phyloP scores from a whole-genome alignment of 2,329 filamentous ascomycete species.

The Xylariaceae sp. region DNA sequence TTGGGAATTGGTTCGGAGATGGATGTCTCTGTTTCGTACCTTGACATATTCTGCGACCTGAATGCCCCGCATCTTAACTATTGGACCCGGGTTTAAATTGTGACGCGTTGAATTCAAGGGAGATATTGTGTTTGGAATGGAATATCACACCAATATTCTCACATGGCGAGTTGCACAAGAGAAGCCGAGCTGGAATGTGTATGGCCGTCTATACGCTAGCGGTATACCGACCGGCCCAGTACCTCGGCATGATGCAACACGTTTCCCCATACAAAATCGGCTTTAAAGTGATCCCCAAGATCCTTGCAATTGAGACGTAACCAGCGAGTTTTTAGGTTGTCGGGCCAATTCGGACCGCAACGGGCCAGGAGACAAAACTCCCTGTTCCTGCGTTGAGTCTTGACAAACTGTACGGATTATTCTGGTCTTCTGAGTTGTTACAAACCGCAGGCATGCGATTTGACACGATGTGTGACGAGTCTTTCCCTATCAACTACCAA shows the following conservation, averaged over 20 bases:
- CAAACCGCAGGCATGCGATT: no score
- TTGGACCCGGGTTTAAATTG: neutral
- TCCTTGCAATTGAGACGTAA: no score
- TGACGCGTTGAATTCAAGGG: neutral
- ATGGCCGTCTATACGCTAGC: neutral
- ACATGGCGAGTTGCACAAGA: neutral
- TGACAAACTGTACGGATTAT: no score
- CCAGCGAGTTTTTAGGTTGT: no score
- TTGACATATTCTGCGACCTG: constrained; percentile 70
- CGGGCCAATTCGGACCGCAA: no score
- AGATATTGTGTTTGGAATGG: neutral
- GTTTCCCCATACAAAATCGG: neutral
- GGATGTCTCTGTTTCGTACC: constrained; percentile 39
- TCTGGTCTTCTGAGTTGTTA: no score
- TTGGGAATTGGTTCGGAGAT: neutral
- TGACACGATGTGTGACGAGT: no score
- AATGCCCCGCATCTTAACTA: constrained; percentile 63
- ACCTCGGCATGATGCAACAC: neutral
- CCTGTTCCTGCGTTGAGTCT: no score
- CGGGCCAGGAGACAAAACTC: no score
- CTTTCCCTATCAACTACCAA: no score
- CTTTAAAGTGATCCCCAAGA: neutral
- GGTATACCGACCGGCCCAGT: neutral
- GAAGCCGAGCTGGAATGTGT: neutral
- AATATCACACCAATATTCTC: neutral